Evolutionary conservation across 2,329 filamentous ascomycete genomes (phyloP).

Genomic region (Paecilomyces fulvus): DNA sequence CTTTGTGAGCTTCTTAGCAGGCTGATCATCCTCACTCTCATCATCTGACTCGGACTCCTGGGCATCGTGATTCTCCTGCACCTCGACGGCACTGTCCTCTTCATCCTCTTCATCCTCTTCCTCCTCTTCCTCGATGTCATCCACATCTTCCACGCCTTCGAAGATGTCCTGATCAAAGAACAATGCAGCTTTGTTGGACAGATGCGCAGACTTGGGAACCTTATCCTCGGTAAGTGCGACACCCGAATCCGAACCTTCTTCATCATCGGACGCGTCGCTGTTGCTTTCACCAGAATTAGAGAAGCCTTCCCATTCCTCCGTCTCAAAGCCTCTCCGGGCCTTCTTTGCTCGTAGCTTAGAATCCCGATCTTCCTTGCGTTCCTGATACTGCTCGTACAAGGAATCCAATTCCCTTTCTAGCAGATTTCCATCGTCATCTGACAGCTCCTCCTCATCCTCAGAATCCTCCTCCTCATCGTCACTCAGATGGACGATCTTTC

Average conservation of each 20-base stretch:
- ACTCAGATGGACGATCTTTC: constrained; percentile 59
- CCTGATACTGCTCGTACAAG: constrained; percentile 80
- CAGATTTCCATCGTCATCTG: constrained; percentile 70
- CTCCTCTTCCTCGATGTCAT: constrained; percentile 44
- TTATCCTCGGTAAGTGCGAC: constrained; percentile 20
- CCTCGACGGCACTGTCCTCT: constrained; percentile 32
- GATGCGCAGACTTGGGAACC: constrained; percentile 34
- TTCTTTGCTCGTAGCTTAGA: constrained; percentile 88
- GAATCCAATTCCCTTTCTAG: constrained; percentile 78
- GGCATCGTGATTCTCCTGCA: constrained; percentile 21
- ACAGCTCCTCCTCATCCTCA: constrained; percentile 51
- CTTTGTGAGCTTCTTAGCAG: constrained; percentile 5
- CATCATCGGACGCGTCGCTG: constrained; percentile 52
- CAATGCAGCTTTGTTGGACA: constrained; percentile 76
- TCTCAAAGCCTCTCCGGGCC: constrained; percentile 68
- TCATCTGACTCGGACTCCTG: constrained; percentile 6
- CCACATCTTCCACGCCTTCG: constrained; percentile 63
- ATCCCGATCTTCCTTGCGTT: constrained; percentile 68
- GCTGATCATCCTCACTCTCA: background rate
- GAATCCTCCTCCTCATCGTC: constrained; percentile 52
- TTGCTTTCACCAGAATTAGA: constrained; percentile 57
- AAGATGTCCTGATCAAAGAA: constrained; percentile 98
- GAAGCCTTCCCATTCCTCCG: constrained; percentile 89
- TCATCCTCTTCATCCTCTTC: constrained; percentile 11
- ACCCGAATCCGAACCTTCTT: constrained; percentile 31